phyloP scores from a whole-genome alignment of 106 monocot genomes.

The Dioscorea dumetorum region DNA sequence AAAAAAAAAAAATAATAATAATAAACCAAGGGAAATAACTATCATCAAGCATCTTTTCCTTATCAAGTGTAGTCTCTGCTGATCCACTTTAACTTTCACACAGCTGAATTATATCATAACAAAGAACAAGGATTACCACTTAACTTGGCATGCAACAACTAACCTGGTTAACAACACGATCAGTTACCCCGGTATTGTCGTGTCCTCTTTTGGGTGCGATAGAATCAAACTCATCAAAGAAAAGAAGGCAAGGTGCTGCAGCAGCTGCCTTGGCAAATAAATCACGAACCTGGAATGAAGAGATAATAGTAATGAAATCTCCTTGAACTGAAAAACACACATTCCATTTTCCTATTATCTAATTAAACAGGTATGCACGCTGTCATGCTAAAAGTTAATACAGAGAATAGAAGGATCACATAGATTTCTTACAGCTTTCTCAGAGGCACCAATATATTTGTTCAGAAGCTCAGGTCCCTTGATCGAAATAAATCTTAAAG shows the following conservation, averaged over 20 bases:
- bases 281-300: conserved; percentile 84
- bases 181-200: conserved; percentile 97
- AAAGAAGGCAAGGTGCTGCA: conserved; percentile 92
- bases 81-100: no score
- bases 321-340: no score
- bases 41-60: no score
- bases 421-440: conserved; percentile 80
- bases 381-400: not conserved
- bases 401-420: not conserved
- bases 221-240: conserved; percentile 99
- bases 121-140: no score
- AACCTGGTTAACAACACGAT: conserved; percentile 99
- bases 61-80: no score
- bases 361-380: no score
- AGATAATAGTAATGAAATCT: no score
- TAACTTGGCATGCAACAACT: conserved; percentile 1
- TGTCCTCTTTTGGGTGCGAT: conserved; percentile 96
- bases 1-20: not conserved
- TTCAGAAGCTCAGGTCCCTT: conserved; percentile 97
- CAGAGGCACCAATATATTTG: conserved; percentile 98
- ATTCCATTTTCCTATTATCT: no score
- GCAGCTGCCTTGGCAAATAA: conserved; percentile 87
- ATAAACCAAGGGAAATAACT: no score
- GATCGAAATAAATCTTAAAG: conserved; percentile 83
- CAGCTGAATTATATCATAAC: no score